Percentiles rank a stretch among this genome's conserved stretches.
Evolutionary conservation across 306 rosid species (phyloP).

Genomic region (Cucumis melo): DNA sequence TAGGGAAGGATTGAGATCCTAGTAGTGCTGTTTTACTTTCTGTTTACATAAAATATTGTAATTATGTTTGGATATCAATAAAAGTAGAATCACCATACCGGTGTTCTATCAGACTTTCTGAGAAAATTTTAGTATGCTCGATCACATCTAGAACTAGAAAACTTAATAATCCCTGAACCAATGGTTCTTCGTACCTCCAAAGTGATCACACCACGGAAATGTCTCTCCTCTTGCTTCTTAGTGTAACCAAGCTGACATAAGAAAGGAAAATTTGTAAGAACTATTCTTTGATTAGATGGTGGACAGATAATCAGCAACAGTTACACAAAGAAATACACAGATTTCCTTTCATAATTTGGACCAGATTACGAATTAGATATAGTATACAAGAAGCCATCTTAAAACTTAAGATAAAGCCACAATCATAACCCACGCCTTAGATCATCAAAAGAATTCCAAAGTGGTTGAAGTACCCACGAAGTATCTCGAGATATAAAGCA

Average conservation of each 20-base stretch:
- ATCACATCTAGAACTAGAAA: background rate
- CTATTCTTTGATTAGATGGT: background rate
- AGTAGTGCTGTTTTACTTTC: too few relatives aligned
- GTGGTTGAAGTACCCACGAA: background rate
- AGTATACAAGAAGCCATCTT: background rate
- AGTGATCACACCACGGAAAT: slow-evolving; percentile 88
- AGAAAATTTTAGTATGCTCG: background rate
- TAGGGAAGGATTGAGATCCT: too few relatives aligned
- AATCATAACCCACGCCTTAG: background rate
- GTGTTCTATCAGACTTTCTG: too few relatives aligned
- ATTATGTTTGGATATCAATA: too few relatives aligned
- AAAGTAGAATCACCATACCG: too few relatives aligned
- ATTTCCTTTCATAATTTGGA: background rate
- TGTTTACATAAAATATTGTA: too few relatives aligned
- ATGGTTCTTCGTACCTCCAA: slow-evolving; percentile 55
- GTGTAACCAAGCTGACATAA: slow-evolving; percentile 89
- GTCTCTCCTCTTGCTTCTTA: slow-evolving; percentile 83
- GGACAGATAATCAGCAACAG: background rate
- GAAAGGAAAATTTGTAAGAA: slow-evolving; percentile 10
- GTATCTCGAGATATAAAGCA: background rate
- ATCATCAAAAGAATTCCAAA: background rate
- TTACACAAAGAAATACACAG: background rate
- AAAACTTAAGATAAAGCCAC: background rate
- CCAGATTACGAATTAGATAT: background rate
- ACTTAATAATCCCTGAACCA: background rate